A percentile compares a stretch with the other conserved stretches of the same genome.
Conservation (phyloP, 352 stramenopile species). For the Pythium oligandrum region DNA sequence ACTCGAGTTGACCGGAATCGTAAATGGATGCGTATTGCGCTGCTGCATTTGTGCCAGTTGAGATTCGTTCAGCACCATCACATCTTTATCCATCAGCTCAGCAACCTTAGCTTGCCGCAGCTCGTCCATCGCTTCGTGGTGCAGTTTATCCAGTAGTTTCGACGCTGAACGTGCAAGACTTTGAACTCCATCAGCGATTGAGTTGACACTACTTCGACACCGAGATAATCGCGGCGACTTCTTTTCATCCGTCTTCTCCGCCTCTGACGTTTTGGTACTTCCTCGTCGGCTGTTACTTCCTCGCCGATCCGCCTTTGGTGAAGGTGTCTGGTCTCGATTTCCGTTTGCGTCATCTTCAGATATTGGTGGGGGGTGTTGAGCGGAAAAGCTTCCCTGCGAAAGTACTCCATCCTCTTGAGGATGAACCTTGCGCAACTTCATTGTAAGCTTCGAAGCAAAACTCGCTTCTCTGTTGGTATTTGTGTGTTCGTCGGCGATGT, state of each 20-base stretch:
- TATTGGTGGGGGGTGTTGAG: not conserved
- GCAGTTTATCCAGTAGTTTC: constrained; percentile 35
- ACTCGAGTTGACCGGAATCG: constrained; percentile 53
- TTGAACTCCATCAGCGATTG: constrained; percentile 24
- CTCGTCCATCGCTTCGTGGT: constrained; percentile 28
- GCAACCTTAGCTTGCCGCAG: constrained; percentile 34
- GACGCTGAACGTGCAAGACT: constrained; percentile 31
- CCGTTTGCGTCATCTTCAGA: not conserved
- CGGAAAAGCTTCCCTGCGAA: not conserved
- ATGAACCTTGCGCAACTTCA: too few species aligned
- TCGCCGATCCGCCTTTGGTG: too few species aligned
- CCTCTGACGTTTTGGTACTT: too few species aligned
- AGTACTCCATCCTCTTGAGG: too few species aligned
- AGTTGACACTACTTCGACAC: constrained; percentile 21
- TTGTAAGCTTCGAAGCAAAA: too few species aligned
- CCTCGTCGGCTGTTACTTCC: too few species aligned
- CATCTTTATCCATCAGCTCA: constrained; percentile 52
- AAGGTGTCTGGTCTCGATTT: too few species aligned
- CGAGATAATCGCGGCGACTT: not conserved
- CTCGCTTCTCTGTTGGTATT: too few species aligned
- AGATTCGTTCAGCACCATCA: constrained; percentile 53
- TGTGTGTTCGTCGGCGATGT: too few species aligned
- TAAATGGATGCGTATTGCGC: constrained; percentile 39
- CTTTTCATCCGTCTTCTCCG: too few species aligned
- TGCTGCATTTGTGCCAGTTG: constrained; percentile 57